Evolutionary conservation across 306 rosid genomes (phyloP), one percentile per base, ranked within the genome.

Genomic region (Cucurbita argyrosperma): DNA sequence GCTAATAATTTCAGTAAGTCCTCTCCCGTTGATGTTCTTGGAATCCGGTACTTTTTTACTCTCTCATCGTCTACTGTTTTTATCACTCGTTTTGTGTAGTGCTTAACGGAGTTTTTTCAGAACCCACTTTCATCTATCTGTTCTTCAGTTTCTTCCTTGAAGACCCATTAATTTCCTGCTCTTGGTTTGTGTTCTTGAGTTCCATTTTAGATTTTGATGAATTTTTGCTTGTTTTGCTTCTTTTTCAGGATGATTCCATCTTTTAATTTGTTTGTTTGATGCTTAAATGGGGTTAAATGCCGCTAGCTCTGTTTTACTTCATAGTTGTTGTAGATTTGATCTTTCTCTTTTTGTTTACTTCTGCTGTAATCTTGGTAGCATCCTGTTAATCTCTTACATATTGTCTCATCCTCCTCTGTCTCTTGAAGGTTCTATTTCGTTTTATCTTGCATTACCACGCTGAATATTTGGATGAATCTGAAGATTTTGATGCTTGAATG

Each of bases 1-100:
- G 63, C 50, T 53, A 26, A 69, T 69, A 47, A 69, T 69, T 69
- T 69, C 63, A 71, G 46, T 23, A 37, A 52, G 76, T 71, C 49
- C 16, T 51, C 53, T 71, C 50, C 5, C 5, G 19, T 9, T 8
- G 16, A 70, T 51, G 30, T 70, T 26, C 5, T 26, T 49, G 37
- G 62, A 71, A 51, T 37, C 62, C 16, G 26, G 37, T 52, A 9
- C 13, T 7, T 26, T 6, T 23, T 45, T 46, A 18, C 7, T 50
- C 54, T 50, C 54, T 50, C 54, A n/a, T 50, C 18, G 54, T 50
- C 15, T 50, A 13, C 54, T 14, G 54, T 5, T 19, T 43, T 8
- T 18, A 10, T 6, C 16, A 26, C 21, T 11, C 43, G 18, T 69
- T 69, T 49, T 14, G 21, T 45, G 74, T 26, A 6, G 13, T 47